These are phyloP conservation scores for Candida insectalens DNA, from an alignment of 805 yeast genomes.

Conservation along the genomic window DNA sequence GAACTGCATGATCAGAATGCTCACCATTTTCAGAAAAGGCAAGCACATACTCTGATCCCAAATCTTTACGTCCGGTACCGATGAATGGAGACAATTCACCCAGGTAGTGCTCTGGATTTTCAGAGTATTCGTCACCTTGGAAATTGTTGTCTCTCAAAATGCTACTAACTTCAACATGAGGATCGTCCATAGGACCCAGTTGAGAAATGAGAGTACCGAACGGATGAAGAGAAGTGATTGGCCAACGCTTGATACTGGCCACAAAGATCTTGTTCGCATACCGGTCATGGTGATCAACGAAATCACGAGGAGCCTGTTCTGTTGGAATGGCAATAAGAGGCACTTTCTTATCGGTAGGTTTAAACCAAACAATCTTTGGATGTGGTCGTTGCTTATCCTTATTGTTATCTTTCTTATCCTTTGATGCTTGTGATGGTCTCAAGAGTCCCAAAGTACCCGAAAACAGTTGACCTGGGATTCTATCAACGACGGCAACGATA, in stretches of 20 bases:
- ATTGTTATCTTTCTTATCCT: conserved; percentile 45
- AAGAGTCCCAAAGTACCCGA: conserved; percentile 89
- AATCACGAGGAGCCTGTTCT: conserved; percentile 94
- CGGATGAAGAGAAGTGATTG: conserved; percentile 96
- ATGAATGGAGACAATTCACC: conserved; percentile 30
- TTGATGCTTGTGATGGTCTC: conserved; percentile 91
- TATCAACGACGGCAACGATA: conserved; percentile 94
- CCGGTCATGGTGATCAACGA: conserved; percentile 81
- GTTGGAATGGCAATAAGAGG: conserved; percentile 98
- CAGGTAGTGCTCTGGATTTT: conserved; percentile 21
- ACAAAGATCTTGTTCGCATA: conserved; percentile 80
- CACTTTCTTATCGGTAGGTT: conserved; percentile 96
- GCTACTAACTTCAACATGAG: conserved; percentile 75
- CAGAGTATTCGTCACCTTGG: conserved; percentile 71
- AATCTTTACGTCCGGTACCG: conserved; percentile 37
- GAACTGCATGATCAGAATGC: conserved; percentile 71
- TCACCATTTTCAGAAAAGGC: conserved; percentile 51
- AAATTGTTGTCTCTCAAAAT: conserved; percentile 82
- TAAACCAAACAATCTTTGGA: conserved; percentile 98
- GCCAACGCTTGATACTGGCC: conserved; percentile 97
- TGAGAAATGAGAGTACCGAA: conserved; percentile 89
- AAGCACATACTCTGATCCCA: conserved; percentile 49
- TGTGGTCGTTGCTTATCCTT: conserved; percentile 22
- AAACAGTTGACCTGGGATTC: conserved; percentile 94
- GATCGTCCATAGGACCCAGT: conserved; percentile 72